Percentiles rank a stretch among this genome's conserved stretches.
phyloP scores from a whole-genome alignment of 345 rosid species.

The Conringia planisiliqua region DNA sequence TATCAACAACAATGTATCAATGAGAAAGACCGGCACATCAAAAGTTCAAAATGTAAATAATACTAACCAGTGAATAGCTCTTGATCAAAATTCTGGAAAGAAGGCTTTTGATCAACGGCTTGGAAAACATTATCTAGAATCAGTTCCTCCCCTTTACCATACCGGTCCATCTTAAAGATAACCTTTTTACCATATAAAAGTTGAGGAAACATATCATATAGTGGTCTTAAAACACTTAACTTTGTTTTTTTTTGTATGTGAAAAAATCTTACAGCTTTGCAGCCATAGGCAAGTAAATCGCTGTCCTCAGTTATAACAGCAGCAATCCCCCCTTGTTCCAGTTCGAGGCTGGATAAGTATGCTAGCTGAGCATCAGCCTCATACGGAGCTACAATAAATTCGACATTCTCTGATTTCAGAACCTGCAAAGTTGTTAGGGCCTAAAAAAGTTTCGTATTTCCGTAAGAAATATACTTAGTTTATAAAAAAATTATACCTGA shows the following conservation, averaged over 20 bases:
- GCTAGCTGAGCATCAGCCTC: conserved; percentile 98
- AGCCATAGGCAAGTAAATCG: conserved; percentile 83
- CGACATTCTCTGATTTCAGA: conserved; percentile 66
- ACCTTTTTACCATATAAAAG: conserved; percentile 41
- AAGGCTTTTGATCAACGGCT: conserved; percentile 50
- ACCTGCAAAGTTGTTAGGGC: conserved; percentile 45
- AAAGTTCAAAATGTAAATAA: background rate
- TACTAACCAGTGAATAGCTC: conserved; percentile 62
- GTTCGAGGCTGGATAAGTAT: conserved; percentile 59
- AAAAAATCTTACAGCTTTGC: conserved; percentile 73
- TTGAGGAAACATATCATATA: conserved; percentile 25
- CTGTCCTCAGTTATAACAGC: conserved; percentile 93
- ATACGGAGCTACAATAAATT: conserved; percentile 90
- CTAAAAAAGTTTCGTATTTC: conserved; percentile 7
- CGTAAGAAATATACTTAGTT: background rate
- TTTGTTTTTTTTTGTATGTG: background rate
- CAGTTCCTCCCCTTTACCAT: conserved; percentile 80
- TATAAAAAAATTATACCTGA: conserved; percentile 44
- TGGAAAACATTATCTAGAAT: conserved; percentile 54
- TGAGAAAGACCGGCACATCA: background rate
- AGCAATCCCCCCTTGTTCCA: conserved; percentile 64
- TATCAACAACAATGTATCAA: background rate
- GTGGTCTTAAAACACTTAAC: conserved; percentile 13
- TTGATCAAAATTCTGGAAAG: conserved; percentile 54
- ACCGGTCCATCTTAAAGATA: conserved; percentile 84